Evolutionary conservation across 495 filamentous ascomycete species (phyloP), one percentile per base, ranked within the genome.

Genomic region (Choiromyces venosus): DNA sequence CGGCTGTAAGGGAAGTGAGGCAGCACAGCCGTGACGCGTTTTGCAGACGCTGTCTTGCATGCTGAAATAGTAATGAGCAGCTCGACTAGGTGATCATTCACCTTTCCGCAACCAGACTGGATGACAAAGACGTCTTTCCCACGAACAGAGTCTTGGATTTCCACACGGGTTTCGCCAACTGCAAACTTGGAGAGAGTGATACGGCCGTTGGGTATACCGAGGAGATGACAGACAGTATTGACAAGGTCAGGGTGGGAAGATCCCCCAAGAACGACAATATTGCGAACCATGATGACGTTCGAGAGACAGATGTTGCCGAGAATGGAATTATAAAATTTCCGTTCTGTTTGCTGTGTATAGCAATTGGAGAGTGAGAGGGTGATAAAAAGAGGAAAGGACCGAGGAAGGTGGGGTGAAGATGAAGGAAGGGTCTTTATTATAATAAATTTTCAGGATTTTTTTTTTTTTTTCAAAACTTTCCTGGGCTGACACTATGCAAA

Each of bases 91-190:
- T 97, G 89, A 82, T 99, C 95, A 80, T 99, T 99, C 83, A 98
- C 92, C 75, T 91, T 93, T 66, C 92, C 92, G 65, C 84, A 84
- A 69, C 93, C 92, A 67, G 90, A 92, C 82, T 98, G 93, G 76
- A 98, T 91, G 82, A 97, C 96, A 83, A 96, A 97, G 80, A 99
- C 94, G 86, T 98, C 95, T 82, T 99, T 99, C 72, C 91, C 96
- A 77, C 95, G 92, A 56, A 99, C 94, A 35, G 92, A 96, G 84
- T 98, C 95, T 80, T 92, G 86, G 78, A 99, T 95, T 83, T 98
- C 95, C 72, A 96, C 93, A 40, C 96, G 89, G 72, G 92, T 97
- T 83, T 98, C 96, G 65, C 95, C 95, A 69, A 94, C 92, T 21
- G 91, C 89, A 83, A 99, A 99, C 84, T 97, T 97, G 76, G 87